phyloP scores from a whole-genome alignment of 1,284 basidiomycete genomes.

The Rhizopogon parksii region DNA sequence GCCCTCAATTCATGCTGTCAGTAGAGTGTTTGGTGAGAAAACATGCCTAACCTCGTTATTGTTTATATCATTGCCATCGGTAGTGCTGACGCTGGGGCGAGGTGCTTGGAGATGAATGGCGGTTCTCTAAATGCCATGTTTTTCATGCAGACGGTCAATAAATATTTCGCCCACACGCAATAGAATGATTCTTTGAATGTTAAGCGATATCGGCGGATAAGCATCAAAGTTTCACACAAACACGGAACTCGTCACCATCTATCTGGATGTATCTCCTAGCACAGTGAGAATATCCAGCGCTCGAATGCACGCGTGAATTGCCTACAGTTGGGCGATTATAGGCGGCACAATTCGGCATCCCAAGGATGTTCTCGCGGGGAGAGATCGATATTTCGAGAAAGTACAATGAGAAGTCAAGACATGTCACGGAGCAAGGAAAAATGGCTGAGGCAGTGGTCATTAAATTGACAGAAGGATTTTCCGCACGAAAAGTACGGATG shows the following conservation, averaged over 20 bases:
- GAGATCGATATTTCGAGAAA: not conserved
- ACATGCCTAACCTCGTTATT: too few species aligned
- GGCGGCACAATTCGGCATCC: not conserved
- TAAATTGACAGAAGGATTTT: not conserved
- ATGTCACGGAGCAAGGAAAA: not conserved
- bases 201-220: not conserved
- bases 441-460: not conserved
- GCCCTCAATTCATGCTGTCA: not conserved
- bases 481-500: slow-evolving; percentile 5
- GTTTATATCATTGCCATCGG: not conserved
- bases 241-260: not conserved
- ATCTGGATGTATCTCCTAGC: not conserved
- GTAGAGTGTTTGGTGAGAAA: not conserved
- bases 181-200: not conserved
- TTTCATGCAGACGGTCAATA: not conserved
- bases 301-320: not conserved
- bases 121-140: not conserved
- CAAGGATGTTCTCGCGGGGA: not conserved
- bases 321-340: not conserved
- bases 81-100: not conserved
- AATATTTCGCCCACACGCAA: not conserved
- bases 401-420: not conserved
- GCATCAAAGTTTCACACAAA: not conserved
- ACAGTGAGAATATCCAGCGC: not conserved
- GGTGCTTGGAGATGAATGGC: not conserved